Base-by-base conservation (phyloP, 805 yeast genomes). In the Wickerhamomyces alni region DNA sequence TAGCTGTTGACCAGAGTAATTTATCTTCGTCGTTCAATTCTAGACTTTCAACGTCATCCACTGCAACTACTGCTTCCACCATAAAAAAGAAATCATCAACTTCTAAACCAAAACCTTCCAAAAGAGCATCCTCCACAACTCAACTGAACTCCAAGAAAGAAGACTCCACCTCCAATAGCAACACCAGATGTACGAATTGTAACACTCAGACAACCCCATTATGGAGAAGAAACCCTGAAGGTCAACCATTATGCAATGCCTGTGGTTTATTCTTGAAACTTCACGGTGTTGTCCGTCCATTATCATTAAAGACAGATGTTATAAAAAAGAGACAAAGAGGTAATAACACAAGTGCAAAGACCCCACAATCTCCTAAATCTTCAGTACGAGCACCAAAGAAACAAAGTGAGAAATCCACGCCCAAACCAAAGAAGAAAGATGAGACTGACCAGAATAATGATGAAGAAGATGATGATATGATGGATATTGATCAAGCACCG, bases 231-330 rank as follows among this genome's bases (percentile, higher is more conserved):
- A 87, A 87, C 52, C 88, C 95, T 0, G 86, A 85, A 43, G 97
- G 97, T 2, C 82, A 86, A 54, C 94, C 96, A 0, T 66, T 91
- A 43, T 91, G 98, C 65, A 91, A 91, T 61, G 98, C 99, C 0
- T 91, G 99, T 66, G 99, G 98, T 0, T 67, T 91, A 44, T 91
- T 91, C 52, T 72, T 86, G 54, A 91, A 91, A 61, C 67, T 91
- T 18, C 98, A 91, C 55, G 98, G 97, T n/a, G 91, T 87, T 4
- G 94, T 87, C 45, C 70, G 98, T 42, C 99, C 99, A 0, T 67
- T 91, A 37, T 83, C 95, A 12, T 67, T 89, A 52, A 89, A 88
- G 57, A 85, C 97, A 0, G 96, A 89, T 58, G 93, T 89, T 1
- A 89, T 91, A 40, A 87, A 88, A 60, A 87, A 88, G 61, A 74